Conservation (phyloP, 768 basidiomycete species). For the Trametes cubensis region DNA sequence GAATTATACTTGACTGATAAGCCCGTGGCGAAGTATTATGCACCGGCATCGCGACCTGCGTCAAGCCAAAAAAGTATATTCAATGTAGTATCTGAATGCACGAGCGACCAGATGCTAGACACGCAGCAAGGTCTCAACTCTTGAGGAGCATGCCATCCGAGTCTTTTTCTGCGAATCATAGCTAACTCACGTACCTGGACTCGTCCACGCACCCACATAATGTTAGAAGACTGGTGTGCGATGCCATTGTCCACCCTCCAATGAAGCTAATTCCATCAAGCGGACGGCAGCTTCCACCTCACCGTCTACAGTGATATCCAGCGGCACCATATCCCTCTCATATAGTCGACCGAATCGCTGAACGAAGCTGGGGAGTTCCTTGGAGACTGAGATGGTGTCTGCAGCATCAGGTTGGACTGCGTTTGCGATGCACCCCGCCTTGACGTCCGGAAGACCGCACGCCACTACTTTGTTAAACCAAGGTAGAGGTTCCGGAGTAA, state of each 20-base stretch:
- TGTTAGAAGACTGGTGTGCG: conserved; percentile 4
- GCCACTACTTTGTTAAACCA: conserved; percentile 93
- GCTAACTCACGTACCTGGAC: no score
- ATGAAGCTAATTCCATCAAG: conserved; percentile 29
- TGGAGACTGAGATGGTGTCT: conserved; percentile 42
- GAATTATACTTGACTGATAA: no score
- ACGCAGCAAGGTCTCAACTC: no score
- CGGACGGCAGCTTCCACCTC: conserved; percentile 31
- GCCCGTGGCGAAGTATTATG: no score
- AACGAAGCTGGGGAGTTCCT: conserved; percentile 53
- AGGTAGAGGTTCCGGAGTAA: conserved; percentile 73
- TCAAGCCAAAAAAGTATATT: no score
- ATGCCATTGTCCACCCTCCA: conserved; percentile 22
- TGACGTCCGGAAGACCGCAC: conserved; percentile 86
- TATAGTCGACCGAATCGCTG: conserved; percentile 33
- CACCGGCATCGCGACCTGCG: no score
- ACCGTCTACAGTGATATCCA: conserved; percentile 28
- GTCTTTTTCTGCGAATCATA: no score
- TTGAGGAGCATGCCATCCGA: no score
- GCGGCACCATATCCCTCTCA: conserved; percentile 34
- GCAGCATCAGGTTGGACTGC: background rate
- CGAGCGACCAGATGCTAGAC: no score
- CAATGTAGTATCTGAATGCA: no score
- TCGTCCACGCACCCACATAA: no score
- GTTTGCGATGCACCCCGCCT: conserved; percentile 64